phyloP scores from a whole-genome alignment of 1,284 basidiomycete genomes.

The Sporisorium scitamineum region DNA sequence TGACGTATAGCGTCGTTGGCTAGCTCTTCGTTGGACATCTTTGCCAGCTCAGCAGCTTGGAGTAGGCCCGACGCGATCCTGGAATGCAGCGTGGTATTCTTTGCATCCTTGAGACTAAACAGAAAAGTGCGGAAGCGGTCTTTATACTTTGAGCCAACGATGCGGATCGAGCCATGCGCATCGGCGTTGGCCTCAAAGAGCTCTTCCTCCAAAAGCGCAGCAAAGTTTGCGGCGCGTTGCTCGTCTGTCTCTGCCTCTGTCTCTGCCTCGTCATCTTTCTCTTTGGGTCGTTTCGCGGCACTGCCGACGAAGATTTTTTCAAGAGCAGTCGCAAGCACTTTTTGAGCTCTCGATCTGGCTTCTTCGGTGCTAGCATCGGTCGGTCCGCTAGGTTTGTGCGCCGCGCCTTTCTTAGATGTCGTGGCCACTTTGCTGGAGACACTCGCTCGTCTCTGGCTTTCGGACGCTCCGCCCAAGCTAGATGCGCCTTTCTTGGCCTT shows the following conservation, averaged over 20 bases:
- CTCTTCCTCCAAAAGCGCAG: conserved; percentile 46
- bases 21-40: conserved; percentile 62
- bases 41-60: conserved; percentile 53
- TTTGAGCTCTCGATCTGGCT: conserved; percentile 35
- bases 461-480: background rate
- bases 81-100: conserved; percentile 61
- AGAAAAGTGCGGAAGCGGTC: conserved; percentile 65
- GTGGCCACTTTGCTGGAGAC: conserved; percentile 15
- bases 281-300: background rate
- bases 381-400: conserved; percentile 23
- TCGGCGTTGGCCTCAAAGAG: conserved; percentile 55
- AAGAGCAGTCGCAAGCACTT: conserved; percentile 30
- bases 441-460: conserved; percentile 25
- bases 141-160: conserved; percentile 54
- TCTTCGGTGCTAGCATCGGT: conserved; percentile 45
- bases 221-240: conserved; percentile 30
- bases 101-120: conserved; percentile 67
- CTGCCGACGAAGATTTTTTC: conserved; percentile 27
- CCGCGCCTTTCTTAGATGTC: conserved; percentile 21
- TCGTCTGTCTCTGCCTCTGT: conserved; percentile 12
- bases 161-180: conserved; percentile 18
- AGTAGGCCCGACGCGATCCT: conserved; percentile 61
- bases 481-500: background rate
- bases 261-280: background rate
- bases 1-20: conserved; percentile 66